Evolutionary conservation across 768 basidiomycete genomes (phyloP), one percentile per base, ranked within the genome.

Genomic region (Leucocoprinus sp.): DNA sequence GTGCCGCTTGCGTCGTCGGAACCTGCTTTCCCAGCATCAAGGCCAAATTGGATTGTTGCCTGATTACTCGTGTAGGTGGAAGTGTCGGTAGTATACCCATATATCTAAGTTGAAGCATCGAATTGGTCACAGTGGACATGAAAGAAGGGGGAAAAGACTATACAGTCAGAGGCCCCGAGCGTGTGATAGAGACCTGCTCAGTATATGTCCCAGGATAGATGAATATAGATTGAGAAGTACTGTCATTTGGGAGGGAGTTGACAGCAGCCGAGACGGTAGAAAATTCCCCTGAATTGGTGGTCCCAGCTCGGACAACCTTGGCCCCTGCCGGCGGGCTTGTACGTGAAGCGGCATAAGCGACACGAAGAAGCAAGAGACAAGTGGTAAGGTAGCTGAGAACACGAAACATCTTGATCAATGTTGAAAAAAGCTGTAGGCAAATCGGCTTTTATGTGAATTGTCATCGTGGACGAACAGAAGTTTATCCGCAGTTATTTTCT

Each of bases 1-100:
- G 73, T 74, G 0, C 73, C 72, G 46, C 66, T 69, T 4, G 67
- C 66, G 48, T 76, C 73, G 54, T 76, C 60, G 1, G 69, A 71
- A 3, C 70, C 70, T 6, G 69, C 67, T 1, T 54, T 51, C 23
- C 50, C 59, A 4, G 66, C 62, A 8, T 64, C 54, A 4, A 66
- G 54, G 4, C 64, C 64, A 7, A 64, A 64, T 24, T 65, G 59
- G 35, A 74, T 60, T 8, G 56, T 69, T 5, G 61, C 71, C 50
- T 64, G 58, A 52, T 74, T 74, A 15, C 52, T 54, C 14, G 55
- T 55, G 52, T 69, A 70, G n/a, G 60, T 57, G 4, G 60, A 51
- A 0, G 69, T 68, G 54, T 69, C 61, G 1, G 60, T 64, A 1
- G 71, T 72, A 50, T 68, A 72, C 1, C 70, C 72, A 49, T 60